Percentiles rank a stretch among this genome's conserved stretches.
Evolutionary conservation across 2,329 filamentous ascomycete genomes (phyloP).

Genomic region (Ophioceras dolichostomum): DNA sequence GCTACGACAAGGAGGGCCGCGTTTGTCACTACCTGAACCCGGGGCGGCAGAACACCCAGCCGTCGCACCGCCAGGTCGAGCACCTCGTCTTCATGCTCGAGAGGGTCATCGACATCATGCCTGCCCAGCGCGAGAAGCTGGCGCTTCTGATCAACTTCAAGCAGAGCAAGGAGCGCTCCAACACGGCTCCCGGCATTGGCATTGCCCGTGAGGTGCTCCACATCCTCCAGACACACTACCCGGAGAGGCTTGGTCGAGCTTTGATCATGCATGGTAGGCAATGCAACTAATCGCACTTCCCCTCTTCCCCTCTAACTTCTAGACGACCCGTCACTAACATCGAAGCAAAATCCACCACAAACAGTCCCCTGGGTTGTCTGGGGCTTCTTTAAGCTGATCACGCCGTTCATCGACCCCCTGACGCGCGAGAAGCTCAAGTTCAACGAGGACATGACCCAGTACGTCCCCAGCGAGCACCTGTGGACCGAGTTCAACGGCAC

Average conservation of each 20-base stretch:
- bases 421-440: conserved; percentile 95
- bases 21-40: conserved; percentile 88
- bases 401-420: conserved; percentile 88
- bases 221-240: conserved; percentile 93
- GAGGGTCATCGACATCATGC: conserved; percentile 76
- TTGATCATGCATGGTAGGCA: conserved; percentile 76
- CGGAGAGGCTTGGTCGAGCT: conserved; percentile 78
- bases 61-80: conserved; percentile 75
- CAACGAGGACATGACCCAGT: conserved; percentile 79
- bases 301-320: conserved; percentile 3
- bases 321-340: background rate
- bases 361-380: conserved; percentile 81
- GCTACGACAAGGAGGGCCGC: conserved; percentile 75
- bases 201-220: conserved; percentile 74
- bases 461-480: conserved; percentile 72
- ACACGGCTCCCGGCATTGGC: conserved; percentile 58
- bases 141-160: conserved; percentile 89
- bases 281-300: background rate
- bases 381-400: conserved; percentile 94
- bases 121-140: conserved; percentile 73
- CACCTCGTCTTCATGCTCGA: conserved; percentile 96
- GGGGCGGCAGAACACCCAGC: conserved; percentile 83
- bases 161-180: conserved; percentile 59
- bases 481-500: conserved; percentile 66
- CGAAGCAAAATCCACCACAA: background rate